Conservation (phyloP, 176 grass and related monocot genomes). For the Tillandsia leiboldiana region DNA sequence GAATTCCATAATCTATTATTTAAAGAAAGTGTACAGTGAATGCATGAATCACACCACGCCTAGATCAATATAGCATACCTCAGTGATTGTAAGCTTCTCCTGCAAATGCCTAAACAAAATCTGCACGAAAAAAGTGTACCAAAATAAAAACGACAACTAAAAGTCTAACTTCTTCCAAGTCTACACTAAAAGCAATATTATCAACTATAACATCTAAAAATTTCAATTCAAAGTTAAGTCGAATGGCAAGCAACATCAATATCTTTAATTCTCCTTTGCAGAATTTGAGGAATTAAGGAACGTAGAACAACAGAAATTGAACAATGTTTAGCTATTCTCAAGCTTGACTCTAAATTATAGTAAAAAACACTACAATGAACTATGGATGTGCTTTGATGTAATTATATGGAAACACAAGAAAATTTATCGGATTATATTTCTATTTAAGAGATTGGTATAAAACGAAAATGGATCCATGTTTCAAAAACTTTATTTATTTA, state of each 20-base stretch:
- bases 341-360: not conserved
- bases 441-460: too few relatives aligned
- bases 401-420: too few relatives aligned
- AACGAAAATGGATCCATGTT: too few relatives aligned
- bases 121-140: conserved; percentile 21
- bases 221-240: conserved; percentile 3
- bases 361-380: not conserved
- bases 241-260: conserved; percentile 11
- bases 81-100: conserved; percentile 56
- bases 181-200: conserved; percentile 22
- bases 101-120: conserved; percentile 87
- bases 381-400: too few relatives aligned
- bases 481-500: too few relatives aligned
- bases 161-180: not conserved
- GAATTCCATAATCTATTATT: too few relatives aligned
- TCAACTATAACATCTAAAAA: conserved; percentile 9
- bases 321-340: not conserved
- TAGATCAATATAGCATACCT: conserved; percentile 38
- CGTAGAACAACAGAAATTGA: not conserved
- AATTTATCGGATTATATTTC: too few relatives aligned
- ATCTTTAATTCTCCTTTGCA: not conserved
- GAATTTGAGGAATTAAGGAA: not conserved
- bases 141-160: not conserved
- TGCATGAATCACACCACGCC: not conserved
- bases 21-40: too few relatives aligned